Percentiles rank a stretch among this genome's conserved stretches.
These are phyloP conservation scores for Candida mattraensis DNA, from an alignment of 805 yeast species.

Conservation along the genomic window DNA sequence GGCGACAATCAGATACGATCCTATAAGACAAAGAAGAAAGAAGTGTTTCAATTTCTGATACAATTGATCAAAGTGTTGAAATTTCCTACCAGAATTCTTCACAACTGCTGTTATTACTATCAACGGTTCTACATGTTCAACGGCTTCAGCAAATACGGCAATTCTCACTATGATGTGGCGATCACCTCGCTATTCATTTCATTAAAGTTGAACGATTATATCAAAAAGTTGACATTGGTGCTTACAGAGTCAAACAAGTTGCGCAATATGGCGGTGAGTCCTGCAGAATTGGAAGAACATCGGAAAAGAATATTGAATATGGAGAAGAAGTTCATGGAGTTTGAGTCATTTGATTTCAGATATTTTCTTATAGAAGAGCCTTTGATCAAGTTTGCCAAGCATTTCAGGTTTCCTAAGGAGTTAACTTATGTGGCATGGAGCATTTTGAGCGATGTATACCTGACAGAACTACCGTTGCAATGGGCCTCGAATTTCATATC, in stretches of 20 bases:
- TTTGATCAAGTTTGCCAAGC: slow-evolving; percentile 60
- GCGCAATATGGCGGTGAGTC: slow-evolving; percentile 31
- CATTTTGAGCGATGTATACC: slow-evolving; percentile 70
- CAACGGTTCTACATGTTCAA: slow-evolving; percentile 72
- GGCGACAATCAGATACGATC: slow-evolving; percentile 22
- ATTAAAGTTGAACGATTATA: slow-evolving; percentile 78
- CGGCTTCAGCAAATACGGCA: slow-evolving; percentile 49
- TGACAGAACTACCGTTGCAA: slow-evolving; percentile 65
- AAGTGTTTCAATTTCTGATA: slow-evolving; percentile 53
- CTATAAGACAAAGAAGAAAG: slow-evolving; percentile 27
- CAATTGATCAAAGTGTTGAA: slow-evolving; percentile 53
- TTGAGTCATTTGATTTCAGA: slow-evolving; percentile 79
- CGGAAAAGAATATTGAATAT: slow-evolving; percentile 54
- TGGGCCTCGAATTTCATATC: slow-evolving; percentile 79
- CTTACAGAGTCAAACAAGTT: slow-evolving; percentile 45
- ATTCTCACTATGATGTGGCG: slow-evolving; percentile 57
- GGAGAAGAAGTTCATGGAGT: slow-evolving; percentile 74
- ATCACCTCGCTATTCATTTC: slow-evolving; percentile 69
- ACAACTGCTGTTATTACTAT: slow-evolving; percentile 68
- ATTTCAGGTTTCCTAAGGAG: slow-evolving; percentile 44
- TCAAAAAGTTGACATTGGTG: slow-evolving; percentile 69
- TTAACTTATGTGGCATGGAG: slow-evolving; percentile 65
- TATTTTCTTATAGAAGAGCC: slow-evolving; percentile 65
- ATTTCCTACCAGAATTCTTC: slow-evolving; percentile 69
- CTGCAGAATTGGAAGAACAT: slow-evolving; percentile 48